Base-by-base conservation (phyloP, 225 moss, liverwort and hornwort genomes). In the Marchantia paleacea region DNA sequence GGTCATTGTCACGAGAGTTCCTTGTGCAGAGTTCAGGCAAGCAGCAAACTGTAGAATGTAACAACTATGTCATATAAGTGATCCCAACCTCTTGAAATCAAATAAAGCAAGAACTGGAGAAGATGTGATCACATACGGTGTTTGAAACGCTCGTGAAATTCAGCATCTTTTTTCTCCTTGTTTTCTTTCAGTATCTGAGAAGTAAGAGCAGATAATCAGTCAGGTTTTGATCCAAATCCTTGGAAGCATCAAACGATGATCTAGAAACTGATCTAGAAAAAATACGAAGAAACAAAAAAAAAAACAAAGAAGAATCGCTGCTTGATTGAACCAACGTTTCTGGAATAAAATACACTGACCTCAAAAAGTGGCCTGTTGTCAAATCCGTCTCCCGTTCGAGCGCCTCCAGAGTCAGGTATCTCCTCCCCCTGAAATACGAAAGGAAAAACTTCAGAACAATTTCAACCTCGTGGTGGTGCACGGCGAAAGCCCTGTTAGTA, bases 91-190 rank as follows among this genome's bases (percentile, higher is more conserved):
- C 39, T 39, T 39, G 2, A 39, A 39, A 39, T 2, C 5, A 22
- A 72, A 11, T 0, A 69, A 30, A 18, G 18, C 5, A 72, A 48
- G 52, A 1, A 14, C 16, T 13, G 18, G 20, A 39, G 39, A 62
- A 47, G 30, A 8, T 75, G 75, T 71, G 47, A 84, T 80, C 76
- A 89, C 89, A 55, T 80, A 94, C 96, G 84, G 74, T 99, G 99
- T 82, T 99, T 99, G 82, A 95, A 91, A 80, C 94, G 96, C 63
- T 99, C 99, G 89, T 86, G 90, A 69, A 99, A 94, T 84, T 99
- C 99, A 9, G 91, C 91, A 78, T 99, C 99, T 83, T 95, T 99
- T 78, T 91, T 95, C 82, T 95, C 95, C 79, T 87, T 88, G 72
- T 99, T 99, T 47, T 99, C 95, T 89, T 92, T 99, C 90, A 99